phyloP scores from a whole-genome alignment of 1,284 basidiomycete genomes.

The Apiotrichum akiyoshidainum region DNA sequence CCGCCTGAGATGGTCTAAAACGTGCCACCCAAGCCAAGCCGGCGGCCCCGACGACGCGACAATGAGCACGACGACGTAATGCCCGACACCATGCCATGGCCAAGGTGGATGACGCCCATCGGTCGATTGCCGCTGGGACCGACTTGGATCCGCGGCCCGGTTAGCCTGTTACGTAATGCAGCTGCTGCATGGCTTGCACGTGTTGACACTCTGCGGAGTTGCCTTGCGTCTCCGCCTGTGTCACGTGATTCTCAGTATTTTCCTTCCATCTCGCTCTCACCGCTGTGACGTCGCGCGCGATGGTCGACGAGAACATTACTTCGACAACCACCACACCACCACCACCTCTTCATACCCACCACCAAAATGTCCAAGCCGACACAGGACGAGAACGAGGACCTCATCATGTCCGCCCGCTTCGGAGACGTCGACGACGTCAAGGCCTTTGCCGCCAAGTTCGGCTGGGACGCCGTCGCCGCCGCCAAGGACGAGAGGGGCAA shows the following conservation, averaged over 20 bases:
- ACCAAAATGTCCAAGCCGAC: constrained; percentile 22
- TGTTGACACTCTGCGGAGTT: background rate
- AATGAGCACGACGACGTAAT: too few relatives aligned
- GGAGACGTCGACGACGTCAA: constrained; percentile 76
- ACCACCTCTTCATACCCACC: background rate
- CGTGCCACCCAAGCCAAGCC: too few relatives aligned
- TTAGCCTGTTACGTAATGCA: background rate
- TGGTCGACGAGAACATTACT: too few relatives aligned
- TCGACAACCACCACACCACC: background rate
- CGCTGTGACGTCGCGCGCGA: background rate
- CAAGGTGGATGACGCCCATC: too few relatives aligned
- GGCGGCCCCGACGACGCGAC: too few relatives aligned
- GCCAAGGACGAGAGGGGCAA: constrained; percentile 73
- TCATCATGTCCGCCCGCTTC: constrained; percentile 77
- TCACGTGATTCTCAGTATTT: background rate
- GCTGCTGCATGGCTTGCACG: background rate
- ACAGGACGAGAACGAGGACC: constrained; percentile 66
- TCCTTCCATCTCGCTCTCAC: background rate
- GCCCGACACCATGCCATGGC: too few relatives aligned
- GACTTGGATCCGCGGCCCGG: too few relatives aligned
- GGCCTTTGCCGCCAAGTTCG: constrained; percentile 62
- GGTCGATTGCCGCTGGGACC: too few relatives aligned
- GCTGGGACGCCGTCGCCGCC: constrained; percentile 56
- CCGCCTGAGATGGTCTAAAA: too few relatives aligned
- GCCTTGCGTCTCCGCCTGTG: background rate